phyloP scores from a whole-genome alignment of 768 basidiomycete species.

The Multifurca ochricompacta region DNA sequence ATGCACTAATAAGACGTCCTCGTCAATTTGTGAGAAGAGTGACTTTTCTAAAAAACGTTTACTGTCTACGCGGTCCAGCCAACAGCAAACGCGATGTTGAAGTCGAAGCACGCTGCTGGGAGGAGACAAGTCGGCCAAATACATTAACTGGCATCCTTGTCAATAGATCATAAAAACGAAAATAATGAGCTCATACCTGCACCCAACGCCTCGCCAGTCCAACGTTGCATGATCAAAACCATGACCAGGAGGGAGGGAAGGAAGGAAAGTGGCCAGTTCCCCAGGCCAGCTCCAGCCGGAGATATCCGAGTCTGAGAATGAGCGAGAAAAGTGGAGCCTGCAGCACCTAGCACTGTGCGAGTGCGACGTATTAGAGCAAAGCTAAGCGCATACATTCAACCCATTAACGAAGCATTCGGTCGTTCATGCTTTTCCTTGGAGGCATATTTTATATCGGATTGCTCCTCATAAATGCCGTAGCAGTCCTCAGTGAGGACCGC shows the following conservation, averaged over 20 bases:
- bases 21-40: neutral
- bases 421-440: slow-evolving; percentile 51
- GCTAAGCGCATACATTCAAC: neutral
- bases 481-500: slow-evolving; percentile 91
- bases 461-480: slow-evolving; percentile 89
- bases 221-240: neutral
- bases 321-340: too few species aligned
- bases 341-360: too few species aligned
- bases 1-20: slow-evolving; percentile 12
- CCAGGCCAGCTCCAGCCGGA: slow-evolving; percentile 1
- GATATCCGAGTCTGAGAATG: slow-evolving; percentile 6
- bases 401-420: neutral
- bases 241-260: neutral
- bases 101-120: neutral
- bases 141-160: neutral
- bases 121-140: slow-evolving; percentile 1
- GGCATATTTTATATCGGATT: slow-evolving; percentile 79
- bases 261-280: too few species aligned
- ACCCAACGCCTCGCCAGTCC: neutral
- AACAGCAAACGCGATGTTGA: slow-evolving; percentile 6
- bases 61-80: slow-evolving; percentile 18
- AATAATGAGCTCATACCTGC: slow-evolving; percentile 3
- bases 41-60: neutral
- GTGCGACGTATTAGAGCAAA: neutral
- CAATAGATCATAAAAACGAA: neutral